phyloP scores from a whole-genome alignment of 306 rosid species.

The Vigna nakashimae region DNA sequence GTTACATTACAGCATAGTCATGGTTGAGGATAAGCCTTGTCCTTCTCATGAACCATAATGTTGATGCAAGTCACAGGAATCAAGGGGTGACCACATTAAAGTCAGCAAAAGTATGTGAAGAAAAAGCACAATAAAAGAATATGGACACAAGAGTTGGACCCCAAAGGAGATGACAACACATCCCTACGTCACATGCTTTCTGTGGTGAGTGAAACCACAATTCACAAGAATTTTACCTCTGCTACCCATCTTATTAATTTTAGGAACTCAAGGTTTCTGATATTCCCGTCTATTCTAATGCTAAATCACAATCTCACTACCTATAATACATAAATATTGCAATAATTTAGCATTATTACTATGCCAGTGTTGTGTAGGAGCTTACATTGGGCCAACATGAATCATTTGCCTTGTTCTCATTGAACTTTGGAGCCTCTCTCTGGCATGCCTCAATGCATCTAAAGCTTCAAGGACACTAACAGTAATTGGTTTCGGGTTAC shows the following conservation, averaged over 20 bases:
- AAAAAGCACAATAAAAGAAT: constrained; percentile 30
- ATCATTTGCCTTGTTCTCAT: constrained; percentile 55
- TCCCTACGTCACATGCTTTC: constrained; percentile 73
- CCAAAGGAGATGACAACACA: constrained; percentile 50
- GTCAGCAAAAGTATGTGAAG: constrained; percentile 33
- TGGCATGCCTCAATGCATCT: constrained; percentile 59
- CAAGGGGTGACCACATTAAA: constrained; percentile 52
- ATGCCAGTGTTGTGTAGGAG: constrained; percentile 12
- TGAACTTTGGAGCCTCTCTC: constrained; percentile 60
- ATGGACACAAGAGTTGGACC: constrained; percentile 47
- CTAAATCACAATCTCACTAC: constrained; percentile 34
- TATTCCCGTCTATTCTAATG: constrained; percentile 27
- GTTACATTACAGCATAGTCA: background rate
- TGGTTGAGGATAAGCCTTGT: constrained; percentile 26
- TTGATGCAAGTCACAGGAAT: constrained; percentile 54
- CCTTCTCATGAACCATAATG: constrained; percentile 38
- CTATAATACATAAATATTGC: constrained; percentile 24
- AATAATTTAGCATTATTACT: constrained; percentile 39
- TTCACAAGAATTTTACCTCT: constrained; percentile 48
- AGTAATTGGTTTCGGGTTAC: constrained; percentile 53
- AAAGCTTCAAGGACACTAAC: constrained; percentile 61
- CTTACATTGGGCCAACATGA: constrained; percentile 52
- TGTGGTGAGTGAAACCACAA: constrained; percentile 49
- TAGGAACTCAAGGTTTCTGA: constrained; percentile 7
- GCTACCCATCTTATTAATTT: constrained; percentile 30